Evolutionary conservation across 2,329 filamentous ascomycete genomes (phyloP), one percentile per base, ranked within the genome.

Genomic region (Dothidotthia symphoricarpi): DNA sequence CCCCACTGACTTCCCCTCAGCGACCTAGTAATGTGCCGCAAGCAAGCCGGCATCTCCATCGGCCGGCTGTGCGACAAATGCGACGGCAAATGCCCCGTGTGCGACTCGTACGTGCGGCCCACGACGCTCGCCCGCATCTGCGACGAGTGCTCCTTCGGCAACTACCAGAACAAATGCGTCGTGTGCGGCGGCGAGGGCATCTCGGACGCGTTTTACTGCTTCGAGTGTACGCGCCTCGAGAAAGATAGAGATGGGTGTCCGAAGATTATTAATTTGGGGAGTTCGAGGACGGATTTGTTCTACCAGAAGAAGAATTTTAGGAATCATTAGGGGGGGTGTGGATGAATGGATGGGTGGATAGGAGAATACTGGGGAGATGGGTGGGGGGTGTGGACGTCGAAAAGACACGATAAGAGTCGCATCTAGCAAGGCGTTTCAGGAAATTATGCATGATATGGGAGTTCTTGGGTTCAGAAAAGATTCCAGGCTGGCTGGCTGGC

Each of bases 151-250:
- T 90, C 87, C 67, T 98, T 98, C 69, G 93, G 93, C 64, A 98
- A 98, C 78, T 98, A 96, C 76, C 93, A 97, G 74, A 98, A 98
- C 76, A 98, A 98, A 71, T 98, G 93, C 68, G 89, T 98, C 55
- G 93, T 98, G 28, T 98, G 93, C 71, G 93, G 93, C 67, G 93
- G 93, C 57, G 93, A 97, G 73, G 93, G 93, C 19, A 98, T 98
- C 67, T 93, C 86, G 24, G 93, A 98, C 68, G 93, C 93, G 33
- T 97, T 97, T 70, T 98, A 98, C 75, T 98, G 93, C 76, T 97
- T 97, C 65, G 93, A 98, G 72, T 98, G 93, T 68, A 98, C 93
- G 42, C 80, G 93, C 6, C 74, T 98, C 12, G 93, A 98, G 68
- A 98, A 97, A 72, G 93, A 98, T 66, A 77, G 93, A 45, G 93